Percentiles rank a stretch among this genome's conserved stretches.
These are phyloP conservation scores for Oryza coarctata DNA, from an alignment of 176 grass and related monocot genomes.

Conservation along the genomic window DNA sequence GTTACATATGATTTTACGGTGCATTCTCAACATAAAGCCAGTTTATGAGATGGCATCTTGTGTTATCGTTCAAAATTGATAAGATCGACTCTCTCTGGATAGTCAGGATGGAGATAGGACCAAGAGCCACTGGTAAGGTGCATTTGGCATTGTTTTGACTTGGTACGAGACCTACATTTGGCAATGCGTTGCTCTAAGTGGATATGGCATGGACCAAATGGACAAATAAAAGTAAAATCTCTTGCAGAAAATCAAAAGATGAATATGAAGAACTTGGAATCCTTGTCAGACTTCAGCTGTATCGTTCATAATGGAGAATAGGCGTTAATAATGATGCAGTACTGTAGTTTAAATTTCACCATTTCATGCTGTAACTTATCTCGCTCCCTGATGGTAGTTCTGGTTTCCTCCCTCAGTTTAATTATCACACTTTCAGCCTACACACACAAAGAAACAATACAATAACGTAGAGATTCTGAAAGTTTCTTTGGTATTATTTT, in stretches of 20 bases:
- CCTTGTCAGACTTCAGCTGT: constrained; percentile 8
- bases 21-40: not conserved
- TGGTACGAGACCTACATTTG: not conserved
- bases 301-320: not conserved
- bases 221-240: not conserved
- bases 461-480: constrained; percentile 1
- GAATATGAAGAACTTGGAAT: not conserved
- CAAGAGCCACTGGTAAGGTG: not conserved
- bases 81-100: not conserved
- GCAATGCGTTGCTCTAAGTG: not conserved
- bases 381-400: constrained; percentile 46
- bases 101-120: not conserved
- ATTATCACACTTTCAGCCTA: constrained; percentile 71
- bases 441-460: constrained; percentile 36
- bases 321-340: not conserved
- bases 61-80: not conserved
- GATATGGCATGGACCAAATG: not conserved
- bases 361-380: constrained; percentile 62
- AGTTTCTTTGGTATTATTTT: not conserved
- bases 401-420: constrained; percentile 58
- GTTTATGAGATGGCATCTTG: not conserved
- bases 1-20: not conserved
- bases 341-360: constrained; percentile 43
- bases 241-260: not conserved
- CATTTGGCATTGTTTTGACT: not conserved